phyloP scores from a whole-genome alignment of 305 asterid species.

The Fraxinus dipetala region DNA sequence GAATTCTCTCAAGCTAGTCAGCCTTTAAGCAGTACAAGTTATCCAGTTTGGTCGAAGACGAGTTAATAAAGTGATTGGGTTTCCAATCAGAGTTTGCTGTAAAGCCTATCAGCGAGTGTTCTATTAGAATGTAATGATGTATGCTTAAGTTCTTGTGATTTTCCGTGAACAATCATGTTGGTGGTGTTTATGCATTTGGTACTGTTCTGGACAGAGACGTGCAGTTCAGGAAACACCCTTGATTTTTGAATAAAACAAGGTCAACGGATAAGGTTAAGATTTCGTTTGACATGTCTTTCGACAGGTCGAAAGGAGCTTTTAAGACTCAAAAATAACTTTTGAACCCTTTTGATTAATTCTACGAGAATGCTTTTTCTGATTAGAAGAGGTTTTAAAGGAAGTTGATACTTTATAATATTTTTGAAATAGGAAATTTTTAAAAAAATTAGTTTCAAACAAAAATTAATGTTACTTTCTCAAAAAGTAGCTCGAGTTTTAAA shows the following conservation, averaged over 20 bases:
- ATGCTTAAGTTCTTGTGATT: conserved; percentile 9
- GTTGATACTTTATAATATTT: too few species aligned
- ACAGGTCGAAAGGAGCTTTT: too few species aligned
- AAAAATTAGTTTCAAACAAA: too few species aligned
- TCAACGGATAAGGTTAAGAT: not conserved
- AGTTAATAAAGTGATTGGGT: conserved; percentile 35
- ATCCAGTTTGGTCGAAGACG: conserved; percentile 17
- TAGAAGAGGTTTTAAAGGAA: too few species aligned
- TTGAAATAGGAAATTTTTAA: too few species aligned
- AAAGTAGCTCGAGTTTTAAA: too few species aligned
- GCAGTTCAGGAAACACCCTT: not conserved
- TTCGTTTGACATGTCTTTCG: too few species aligned
- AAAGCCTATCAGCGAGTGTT: conserved; percentile 24
- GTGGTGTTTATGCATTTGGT: not conserved
- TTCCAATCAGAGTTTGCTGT: conserved; percentile 20
- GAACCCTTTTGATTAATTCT: too few species aligned
- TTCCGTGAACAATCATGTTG: not conserved
- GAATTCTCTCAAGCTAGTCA: conserved; percentile 71
- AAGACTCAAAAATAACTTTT: too few species aligned
- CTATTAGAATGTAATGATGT: conserved; percentile 31
- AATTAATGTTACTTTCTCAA: too few species aligned
- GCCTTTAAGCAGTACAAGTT: conserved; percentile 36
- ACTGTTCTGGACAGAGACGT: not conserved
- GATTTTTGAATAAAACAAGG: not conserved
- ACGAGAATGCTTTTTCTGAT: too few species aligned